phyloP scores from a whole-genome alignment of 2,329 filamentous ascomycete genomes.

The Pleomassaria siparia region DNA sequence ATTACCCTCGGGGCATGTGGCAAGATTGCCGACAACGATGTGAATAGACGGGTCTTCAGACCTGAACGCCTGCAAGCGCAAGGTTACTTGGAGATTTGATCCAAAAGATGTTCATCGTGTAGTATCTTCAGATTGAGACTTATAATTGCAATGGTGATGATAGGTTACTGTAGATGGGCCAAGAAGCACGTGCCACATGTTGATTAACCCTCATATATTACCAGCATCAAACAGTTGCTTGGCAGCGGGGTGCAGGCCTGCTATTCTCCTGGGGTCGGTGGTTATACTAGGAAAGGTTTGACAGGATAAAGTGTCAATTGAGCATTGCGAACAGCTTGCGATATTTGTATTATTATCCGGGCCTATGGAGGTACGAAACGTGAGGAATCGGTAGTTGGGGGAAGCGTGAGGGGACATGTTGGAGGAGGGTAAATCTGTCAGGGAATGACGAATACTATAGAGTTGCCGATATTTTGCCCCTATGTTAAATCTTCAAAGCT shows the following conservation, averaged over 20 bases:
- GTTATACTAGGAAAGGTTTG: constrained; percentile 13
- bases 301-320: constrained; percentile 14
- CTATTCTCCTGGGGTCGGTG: constrained; percentile 2
- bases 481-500: constrained; percentile 4
- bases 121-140: constrained; percentile 20
- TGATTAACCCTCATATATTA: constrained; percentile 18
- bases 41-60: constrained; percentile 14
- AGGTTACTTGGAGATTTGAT: constrained; percentile 6
- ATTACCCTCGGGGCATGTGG: constrained; percentile 11
- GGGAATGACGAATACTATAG: constrained; percentile 3
- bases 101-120: constrained; percentile 6
- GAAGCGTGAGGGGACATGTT: constrained; percentile 16
- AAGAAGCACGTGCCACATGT: constrained; percentile 17
- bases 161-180: constrained; percentile 21
- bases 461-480: background rate
- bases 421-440: constrained; percentile 7
- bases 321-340: constrained; percentile 3
- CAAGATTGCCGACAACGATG: constrained; percentile 13
- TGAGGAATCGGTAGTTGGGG: constrained; percentile 19
- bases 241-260: constrained; percentile 21
- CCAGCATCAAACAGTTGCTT: constrained; percentile 17
- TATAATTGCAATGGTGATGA: constrained; percentile 18
- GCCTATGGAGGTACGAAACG: constrained; percentile 12
- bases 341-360: constrained; percentile 21
- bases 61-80: constrained; percentile 2